Evolutionary conservation across 768 basidiomycete genomes (phyloP).

Genomic region (Hygrocybe punicea): DNA sequence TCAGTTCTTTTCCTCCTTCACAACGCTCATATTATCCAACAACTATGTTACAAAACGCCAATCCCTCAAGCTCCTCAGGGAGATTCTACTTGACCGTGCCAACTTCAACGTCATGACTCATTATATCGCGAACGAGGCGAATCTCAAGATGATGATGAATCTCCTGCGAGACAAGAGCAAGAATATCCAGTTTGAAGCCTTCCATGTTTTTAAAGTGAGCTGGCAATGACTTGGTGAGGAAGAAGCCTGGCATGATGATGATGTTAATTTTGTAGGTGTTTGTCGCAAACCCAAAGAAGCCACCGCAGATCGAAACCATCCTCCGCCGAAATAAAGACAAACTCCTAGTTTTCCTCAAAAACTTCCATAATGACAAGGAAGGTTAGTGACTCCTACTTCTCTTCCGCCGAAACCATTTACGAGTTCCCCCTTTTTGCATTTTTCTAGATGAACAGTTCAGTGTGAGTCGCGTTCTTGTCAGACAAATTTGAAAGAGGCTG

Average conservation of each 20-base stretch:
- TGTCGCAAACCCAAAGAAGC: slow-evolving; percentile 98
- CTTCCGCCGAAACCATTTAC: not conserved
- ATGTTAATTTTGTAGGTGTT: slow-evolving; percentile 75
- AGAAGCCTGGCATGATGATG: too few species aligned
- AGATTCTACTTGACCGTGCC: too few species aligned
- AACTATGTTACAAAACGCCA: too few species aligned
- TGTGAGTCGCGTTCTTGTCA: slow-evolving; percentile 83
- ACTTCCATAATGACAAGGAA: slow-evolving; percentile 98
- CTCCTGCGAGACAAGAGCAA: slow-evolving; percentile 96
- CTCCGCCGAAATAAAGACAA: too few species aligned
- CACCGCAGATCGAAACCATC: too few species aligned
- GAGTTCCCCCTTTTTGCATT: not conserved
- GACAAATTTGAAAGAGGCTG: not conserved
- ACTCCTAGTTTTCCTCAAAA: slow-evolving; percentile 80
- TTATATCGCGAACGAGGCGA: too few species aligned
- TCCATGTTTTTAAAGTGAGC: slow-evolving; percentile 96
- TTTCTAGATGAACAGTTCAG: too few species aligned
- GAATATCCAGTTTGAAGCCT: slow-evolving; percentile 99
- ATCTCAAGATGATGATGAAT: slow-evolving; percentile 99
- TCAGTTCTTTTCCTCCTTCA: slow-evolving; percentile 97
- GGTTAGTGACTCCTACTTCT: slow-evolving; percentile 42
- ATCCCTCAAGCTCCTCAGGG: too few species aligned
- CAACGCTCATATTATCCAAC: slow-evolving; percentile 87
- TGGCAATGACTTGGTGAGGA: too few species aligned
- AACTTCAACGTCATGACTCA: too few species aligned